Evolutionary conservation across 331 rosid genomes (phyloP).

Genomic region (Quercus tomentella): DNA sequence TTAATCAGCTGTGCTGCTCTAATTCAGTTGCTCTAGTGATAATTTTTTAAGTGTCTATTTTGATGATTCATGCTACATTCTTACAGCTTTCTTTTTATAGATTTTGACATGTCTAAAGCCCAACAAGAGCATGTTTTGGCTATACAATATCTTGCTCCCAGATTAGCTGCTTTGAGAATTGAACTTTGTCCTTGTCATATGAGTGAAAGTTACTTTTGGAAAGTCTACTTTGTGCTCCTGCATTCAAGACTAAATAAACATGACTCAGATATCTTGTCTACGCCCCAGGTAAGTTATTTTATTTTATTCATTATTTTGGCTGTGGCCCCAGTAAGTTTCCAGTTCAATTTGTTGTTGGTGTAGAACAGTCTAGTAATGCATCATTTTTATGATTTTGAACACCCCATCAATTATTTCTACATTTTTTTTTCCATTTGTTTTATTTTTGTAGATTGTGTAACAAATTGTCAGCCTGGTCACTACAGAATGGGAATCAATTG

Average conservation of each 20-base stretch:
- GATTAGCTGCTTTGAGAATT: conserved; percentile 90
- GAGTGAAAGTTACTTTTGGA: conserved; percentile 95
- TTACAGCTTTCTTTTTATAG: conserved; percentile 33
- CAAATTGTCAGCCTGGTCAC: not conserved
- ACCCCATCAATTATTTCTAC: not conserved
- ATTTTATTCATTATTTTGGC: not conserved
- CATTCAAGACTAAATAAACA: conserved; percentile 84
- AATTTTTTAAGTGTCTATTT: not conserved
- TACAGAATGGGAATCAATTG: not conserved
- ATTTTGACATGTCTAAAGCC: conserved; percentile 79
- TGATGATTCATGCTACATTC: conserved; percentile 15
- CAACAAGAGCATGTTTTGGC: conserved; percentile 69
- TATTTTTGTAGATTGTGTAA: not conserved
- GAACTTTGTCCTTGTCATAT: conserved; percentile 96
- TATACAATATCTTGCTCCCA: conserved; percentile 73
- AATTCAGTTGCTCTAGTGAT: not conserved
- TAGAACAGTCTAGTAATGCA: not conserved
- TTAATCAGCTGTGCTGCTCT: not conserved
- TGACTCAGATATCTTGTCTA: conserved; percentile 74
- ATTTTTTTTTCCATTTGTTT: not conserved
- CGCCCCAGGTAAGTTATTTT: conserved; percentile 60
- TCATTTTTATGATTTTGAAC: not conserved
- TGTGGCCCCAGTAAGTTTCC: not conserved
- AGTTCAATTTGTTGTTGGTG: not conserved
- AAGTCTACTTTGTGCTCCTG: conserved; percentile 89